Evolutionary conservation across 1,139 yeast genomes (phyloP).

Genomic region (Diutina siamensis): DNA sequence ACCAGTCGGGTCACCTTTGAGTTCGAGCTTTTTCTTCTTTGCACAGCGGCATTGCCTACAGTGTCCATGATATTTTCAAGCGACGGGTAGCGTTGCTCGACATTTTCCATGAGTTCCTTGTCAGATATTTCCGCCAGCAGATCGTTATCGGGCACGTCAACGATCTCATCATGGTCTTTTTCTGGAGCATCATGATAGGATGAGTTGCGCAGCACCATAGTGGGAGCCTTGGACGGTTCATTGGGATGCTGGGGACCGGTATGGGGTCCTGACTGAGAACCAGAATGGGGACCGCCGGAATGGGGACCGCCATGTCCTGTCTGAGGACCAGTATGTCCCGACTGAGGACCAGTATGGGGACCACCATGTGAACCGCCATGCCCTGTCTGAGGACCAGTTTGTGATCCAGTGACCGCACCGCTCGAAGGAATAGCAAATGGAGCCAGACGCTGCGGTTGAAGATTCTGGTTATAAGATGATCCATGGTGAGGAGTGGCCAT

Average conservation of each 20-base stretch:
- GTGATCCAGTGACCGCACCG: background rate
- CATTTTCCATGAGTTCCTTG: conserved; percentile 19
- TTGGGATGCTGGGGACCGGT: background rate
- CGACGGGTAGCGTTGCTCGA: conserved; percentile 34
- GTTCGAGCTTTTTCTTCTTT: background rate
- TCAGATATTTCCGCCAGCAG: conserved; percentile 4
- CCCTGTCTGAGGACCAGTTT: background rate
- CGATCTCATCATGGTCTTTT: conserved; percentile 13
- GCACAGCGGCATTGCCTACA: background rate
- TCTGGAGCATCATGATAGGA: background rate
- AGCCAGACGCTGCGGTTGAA: background rate
- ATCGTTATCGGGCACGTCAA: conserved; percentile 18
- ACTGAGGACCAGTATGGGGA: background rate
- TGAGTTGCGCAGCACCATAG: background rate
- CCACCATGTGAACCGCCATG: background rate
- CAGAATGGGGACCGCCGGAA: background rate
- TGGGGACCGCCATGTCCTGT: no score
- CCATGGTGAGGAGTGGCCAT: background rate
- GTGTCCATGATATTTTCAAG: conserved; percentile 22
- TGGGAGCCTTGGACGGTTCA: background rate
- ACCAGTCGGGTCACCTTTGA: background rate
- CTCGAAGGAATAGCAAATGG: background rate
- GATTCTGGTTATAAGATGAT: background rate
- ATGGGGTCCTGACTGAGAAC: no score
- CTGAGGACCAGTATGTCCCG: background rate